A percentile compares a stretch with the other conserved stretches of the same genome.
These are phyloP conservation scores for Pseudocercospora crystallina DNA, from an alignment of 2,329 filamentous ascomycete species.

Conservation along the genomic window DNA sequence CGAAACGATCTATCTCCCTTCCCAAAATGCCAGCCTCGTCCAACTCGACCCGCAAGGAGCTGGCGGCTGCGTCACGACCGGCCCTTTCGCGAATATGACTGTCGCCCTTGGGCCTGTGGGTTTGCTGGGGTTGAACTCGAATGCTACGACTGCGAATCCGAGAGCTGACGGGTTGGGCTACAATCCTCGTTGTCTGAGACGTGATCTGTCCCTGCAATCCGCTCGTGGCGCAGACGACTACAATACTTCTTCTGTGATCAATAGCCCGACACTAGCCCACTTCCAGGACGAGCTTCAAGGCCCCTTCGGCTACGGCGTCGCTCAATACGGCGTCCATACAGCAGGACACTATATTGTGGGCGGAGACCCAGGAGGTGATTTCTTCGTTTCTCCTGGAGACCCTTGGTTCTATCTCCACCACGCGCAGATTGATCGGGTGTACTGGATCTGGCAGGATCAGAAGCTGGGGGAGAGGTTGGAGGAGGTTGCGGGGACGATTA, in stretches of 20 bases:
- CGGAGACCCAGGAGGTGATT: constrained; percentile 42
- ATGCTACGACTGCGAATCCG: constrained; percentile 16
- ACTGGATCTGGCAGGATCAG: constrained; percentile 52
- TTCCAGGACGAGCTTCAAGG: constrained; percentile 21
- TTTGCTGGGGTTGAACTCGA: too few relatives aligned
- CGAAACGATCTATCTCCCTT: constrained; percentile 14
- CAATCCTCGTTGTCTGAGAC: constrained; percentile 22
- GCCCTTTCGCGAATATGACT: constrained; percentile 46
- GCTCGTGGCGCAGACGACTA: constrained; percentile 2
- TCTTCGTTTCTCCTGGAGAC: constrained; percentile 45
- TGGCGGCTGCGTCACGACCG: constrained; percentile 55
- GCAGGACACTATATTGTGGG: constrained; percentile 50
- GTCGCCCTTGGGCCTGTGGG: constrained; percentile 15
- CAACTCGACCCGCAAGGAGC: constrained; percentile 50
- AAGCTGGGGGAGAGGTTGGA: neutral
- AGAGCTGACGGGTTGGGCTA: constrained; percentile 23
- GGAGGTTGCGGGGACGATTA: constrained; percentile 13
- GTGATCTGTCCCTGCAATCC: constrained; percentile 8
- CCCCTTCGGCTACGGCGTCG: constrained; percentile 7
- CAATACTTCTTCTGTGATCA: constrained; percentile 17
- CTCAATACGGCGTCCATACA: constrained; percentile 36
- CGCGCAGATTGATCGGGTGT: constrained; percentile 44
- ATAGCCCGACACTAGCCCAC: constrained; percentile 10
- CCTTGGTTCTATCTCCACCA: constrained; percentile 53
- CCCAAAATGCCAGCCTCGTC: constrained; percentile 23